These are phyloP conservation scores for Eutrema heterophyllum DNA, from an alignment of 345 rosid genomes.

Conservation along the genomic window DNA sequence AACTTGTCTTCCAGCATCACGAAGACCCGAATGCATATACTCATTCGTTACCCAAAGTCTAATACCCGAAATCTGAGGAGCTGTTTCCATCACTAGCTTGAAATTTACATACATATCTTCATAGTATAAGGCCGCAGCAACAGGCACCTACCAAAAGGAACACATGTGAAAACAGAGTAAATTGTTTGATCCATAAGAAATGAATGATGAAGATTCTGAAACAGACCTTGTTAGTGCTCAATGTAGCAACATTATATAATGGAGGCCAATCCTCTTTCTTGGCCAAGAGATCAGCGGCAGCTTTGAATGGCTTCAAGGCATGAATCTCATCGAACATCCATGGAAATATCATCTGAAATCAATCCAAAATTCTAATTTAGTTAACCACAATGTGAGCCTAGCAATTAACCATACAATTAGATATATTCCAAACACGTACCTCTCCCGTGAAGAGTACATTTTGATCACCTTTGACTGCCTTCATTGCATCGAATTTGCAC, in stretches of 20 bases:
- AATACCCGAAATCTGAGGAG: slow-evolving; percentile 60
- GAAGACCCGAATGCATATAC: slow-evolving; percentile 92
- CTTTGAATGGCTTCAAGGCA: slow-evolving; percentile 65
- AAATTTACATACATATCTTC: slow-evolving; percentile 89
- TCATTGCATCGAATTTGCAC: slow-evolving; percentile 60
- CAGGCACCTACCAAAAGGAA: slow-evolving; percentile 55
- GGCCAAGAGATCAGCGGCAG: slow-evolving; percentile 58
- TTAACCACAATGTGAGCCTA: background rate
- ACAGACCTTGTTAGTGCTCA: slow-evolving; percentile 61
- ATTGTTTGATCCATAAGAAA: background rate
- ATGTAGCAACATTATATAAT: slow-evolving; percentile 43
- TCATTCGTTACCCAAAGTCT: slow-evolving; percentile 84
- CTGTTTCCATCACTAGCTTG: slow-evolving; percentile 78
- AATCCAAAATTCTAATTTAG: background rate
- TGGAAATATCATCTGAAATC: slow-evolving; percentile 61
- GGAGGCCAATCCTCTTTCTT: slow-evolving; percentile 85
- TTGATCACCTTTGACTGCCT: slow-evolving; percentile 56
- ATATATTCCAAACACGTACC: slow-evolving; percentile 38
- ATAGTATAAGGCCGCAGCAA: slow-evolving; percentile 82
- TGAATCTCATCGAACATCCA: slow-evolving; percentile 95
- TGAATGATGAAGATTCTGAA: background rate
- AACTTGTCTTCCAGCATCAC: slow-evolving; percentile 67
- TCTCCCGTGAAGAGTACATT: slow-evolving; percentile 87
- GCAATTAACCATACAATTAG: background rate
- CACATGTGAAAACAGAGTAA: background rate